Percentiles rank a stretch among this genome's conserved stretches.
Conservation (phyloP, 2,329 filamentous ascomycete genomes). For the Penicillium sclerotigenum region DNA sequence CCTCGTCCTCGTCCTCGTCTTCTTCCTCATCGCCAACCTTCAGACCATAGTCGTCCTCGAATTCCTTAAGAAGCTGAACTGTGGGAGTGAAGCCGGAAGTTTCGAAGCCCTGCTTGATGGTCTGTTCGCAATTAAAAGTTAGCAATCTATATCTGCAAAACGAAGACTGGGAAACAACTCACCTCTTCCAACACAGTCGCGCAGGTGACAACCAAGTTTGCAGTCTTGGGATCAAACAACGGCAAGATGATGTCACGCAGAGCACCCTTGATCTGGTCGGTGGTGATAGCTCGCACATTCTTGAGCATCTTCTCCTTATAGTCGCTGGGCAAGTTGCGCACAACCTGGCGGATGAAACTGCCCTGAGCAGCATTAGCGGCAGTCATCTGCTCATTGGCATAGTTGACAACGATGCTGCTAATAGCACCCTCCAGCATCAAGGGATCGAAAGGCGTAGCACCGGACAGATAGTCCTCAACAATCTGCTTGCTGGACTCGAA, state of each 20-base stretch:
- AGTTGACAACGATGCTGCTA: conserved; percentile 78
- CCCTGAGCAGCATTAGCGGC: conserved; percentile 77
- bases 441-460: conserved; percentile 69
- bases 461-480: conserved; percentile 70
- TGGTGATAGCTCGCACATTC: conserved; percentile 70
- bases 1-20: conserved; percentile 58
- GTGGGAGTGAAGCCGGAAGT: conserved; percentile 74
- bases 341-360: conserved; percentile 78
- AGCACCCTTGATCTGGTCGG: conserved; percentile 71
- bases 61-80: conserved; percentile 70
- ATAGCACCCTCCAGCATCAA: conserved; percentile 86
- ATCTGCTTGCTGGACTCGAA: conserved; percentile 73
- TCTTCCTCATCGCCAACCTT: conserved; percentile 60
- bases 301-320: conserved; percentile 75
- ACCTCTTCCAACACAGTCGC: conserved; percentile 82
- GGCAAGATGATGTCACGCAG: conserved; percentile 74
- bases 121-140: conserved; percentile 49
- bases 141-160: not conserved
- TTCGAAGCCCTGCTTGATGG: conserved; percentile 70
- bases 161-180: conserved; percentile 37
- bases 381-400: conserved; percentile 85
- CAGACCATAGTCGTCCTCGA: conserved; percentile 87
- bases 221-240: conserved; percentile 73
- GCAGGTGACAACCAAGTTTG: conserved; percentile 86
- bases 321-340: conserved; percentile 70